Percentiles rank a stretch among this genome's conserved stretches.
Conservation (phyloP, 2,329 filamentous ascomycete genomes). For the Fusarium sp. region DNA sequence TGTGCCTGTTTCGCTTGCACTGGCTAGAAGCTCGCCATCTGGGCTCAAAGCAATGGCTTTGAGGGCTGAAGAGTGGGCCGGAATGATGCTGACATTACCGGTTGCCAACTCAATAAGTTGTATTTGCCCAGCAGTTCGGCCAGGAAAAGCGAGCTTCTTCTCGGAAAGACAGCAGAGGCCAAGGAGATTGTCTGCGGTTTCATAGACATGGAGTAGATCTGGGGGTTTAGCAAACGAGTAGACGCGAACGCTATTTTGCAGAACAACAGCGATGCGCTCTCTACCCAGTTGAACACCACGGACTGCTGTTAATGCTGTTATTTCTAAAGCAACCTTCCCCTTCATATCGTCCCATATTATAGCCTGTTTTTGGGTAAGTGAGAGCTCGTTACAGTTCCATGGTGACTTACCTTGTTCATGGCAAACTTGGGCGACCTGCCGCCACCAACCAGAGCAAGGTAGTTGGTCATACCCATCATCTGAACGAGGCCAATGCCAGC, state of each 20-base stretch:
- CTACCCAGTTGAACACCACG: conserved; percentile 82
- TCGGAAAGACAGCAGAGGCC: conserved; percentile 84
- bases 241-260: conserved; percentile 84
- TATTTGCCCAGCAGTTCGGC: conserved; percentile 87
- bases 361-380: conserved; percentile 60
- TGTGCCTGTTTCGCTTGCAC: conserved; percentile 91
- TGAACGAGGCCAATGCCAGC: conserved; percentile 85
- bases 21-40: conserved; percentile 85
- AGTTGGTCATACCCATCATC: conserved; percentile 90
- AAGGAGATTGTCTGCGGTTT: conserved; percentile 86
- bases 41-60: conserved; percentile 83
- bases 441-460: conserved; percentile 89
- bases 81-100: conserved; percentile 91
- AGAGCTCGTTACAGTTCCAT: neutral
- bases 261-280: conserved; percentile 81
- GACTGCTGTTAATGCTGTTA: conserved; percentile 84
- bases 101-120: conserved; percentile 84
- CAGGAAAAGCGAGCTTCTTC: conserved; percentile 83
- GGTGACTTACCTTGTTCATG: conserved; percentile 77
- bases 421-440: conserved; percentile 87
- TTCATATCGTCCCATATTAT: conserved; percentile 94
- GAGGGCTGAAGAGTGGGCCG: conserved; percentile 84
- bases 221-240: conserved; percentile 83
- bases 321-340: conserved; percentile 77
- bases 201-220: conserved; percentile 78